Evolutionary conservation across 805 yeast genomes (phyloP).

Genomic region (Grigorovia humatica): DNA sequence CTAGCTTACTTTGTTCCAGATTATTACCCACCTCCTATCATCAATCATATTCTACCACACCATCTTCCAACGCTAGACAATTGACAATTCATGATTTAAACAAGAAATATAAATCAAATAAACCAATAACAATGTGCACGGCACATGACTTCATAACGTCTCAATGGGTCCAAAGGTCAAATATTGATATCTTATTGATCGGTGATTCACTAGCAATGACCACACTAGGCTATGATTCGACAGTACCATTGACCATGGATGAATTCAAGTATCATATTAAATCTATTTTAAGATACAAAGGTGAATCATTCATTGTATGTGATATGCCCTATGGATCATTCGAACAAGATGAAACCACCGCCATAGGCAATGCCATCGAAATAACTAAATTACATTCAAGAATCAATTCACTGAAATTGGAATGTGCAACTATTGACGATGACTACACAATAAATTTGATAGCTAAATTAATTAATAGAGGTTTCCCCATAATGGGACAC

Average conservation of each 20-base stretch:
- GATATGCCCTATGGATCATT: slow-evolving; percentile 87
- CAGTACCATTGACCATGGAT: slow-evolving; percentile 66
- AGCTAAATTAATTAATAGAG: slow-evolving; percentile 46
- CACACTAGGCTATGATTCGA: slow-evolving; percentile 66
- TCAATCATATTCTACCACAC: background rate
- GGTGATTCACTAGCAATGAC: slow-evolving; percentile 96
- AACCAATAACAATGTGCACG: slow-evolving; percentile 52
- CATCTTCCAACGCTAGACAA: background rate
- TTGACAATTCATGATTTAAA: slow-evolving; percentile 31
- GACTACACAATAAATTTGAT: slow-evolving; percentile 46
- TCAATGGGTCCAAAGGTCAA: slow-evolving; percentile 52
- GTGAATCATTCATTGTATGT: slow-evolving; percentile 46
- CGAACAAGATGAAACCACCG: slow-evolving; percentile 55
- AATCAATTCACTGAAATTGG: slow-evolving; percentile 46
- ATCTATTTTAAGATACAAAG: slow-evolving; percentile 66
- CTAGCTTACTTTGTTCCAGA: background rate
- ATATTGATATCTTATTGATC: slow-evolving; percentile 60
- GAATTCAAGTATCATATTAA: slow-evolving; percentile 69
- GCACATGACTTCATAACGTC: slow-evolving; percentile 84
- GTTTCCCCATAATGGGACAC: slow-evolving; percentile 88
- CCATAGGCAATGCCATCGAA: slow-evolving; percentile 58
- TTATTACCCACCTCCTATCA: background rate
- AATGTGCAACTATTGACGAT: slow-evolving; percentile 48
- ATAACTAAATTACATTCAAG: slow-evolving; percentile 21
- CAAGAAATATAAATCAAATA: slow-evolving; percentile 23